Conservation (phyloP, 108 stramenopile genomes). For the Nannochloropsis granulata region DNA sequence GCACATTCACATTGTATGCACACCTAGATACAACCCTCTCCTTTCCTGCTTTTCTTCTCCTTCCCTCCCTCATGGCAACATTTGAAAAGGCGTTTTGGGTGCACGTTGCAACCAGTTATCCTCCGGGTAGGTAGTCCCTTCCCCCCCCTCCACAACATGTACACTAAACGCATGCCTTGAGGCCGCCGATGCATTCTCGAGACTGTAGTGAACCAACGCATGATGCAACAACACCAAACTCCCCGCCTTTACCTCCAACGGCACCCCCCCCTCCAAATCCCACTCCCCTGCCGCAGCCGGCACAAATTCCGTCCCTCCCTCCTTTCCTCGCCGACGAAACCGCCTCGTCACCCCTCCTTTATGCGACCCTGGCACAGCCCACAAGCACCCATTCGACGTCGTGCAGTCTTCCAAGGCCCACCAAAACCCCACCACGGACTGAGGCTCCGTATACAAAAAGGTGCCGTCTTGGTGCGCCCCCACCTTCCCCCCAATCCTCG, state of each 20-base stretch:
- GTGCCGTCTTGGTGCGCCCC: conserved; percentile 40
- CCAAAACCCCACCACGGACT: conserved; percentile 37
- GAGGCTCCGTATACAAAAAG: conserved; percentile 42
- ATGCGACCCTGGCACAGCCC: conserved; percentile 41
- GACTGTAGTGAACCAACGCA: conserved; percentile 36
- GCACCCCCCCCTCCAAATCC: conserved; percentile 23
- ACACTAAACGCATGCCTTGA: conserved; percentile 39
- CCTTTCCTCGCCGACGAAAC: conserved; percentile 4
- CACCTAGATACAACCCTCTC: no score
- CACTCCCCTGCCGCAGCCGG: conserved; percentile 19
- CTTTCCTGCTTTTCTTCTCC: not conserved
- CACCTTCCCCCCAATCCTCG: conserved; percentile 36
- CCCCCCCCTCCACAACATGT: conserved; percentile 40
- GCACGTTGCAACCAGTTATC: conserved; percentile 39
- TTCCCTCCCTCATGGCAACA: not conserved
- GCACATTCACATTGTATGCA: no score
- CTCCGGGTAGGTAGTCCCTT: conserved; percentile 22
- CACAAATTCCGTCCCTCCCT: conserved; percentile 27
- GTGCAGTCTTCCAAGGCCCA: conserved; percentile 40
- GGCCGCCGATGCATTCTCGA: conserved; percentile 19
- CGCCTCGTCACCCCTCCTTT: conserved; percentile 24
- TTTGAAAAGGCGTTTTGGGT: not conserved
- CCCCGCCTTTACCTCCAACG: conserved; percentile 33
- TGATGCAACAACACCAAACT: conserved; percentile 33
- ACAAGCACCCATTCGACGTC: conserved; percentile 33